Evolutionary conservation across 2,329 filamentous ascomycete species (phyloP).

Genomic region (Fusarium sp.): DNA sequence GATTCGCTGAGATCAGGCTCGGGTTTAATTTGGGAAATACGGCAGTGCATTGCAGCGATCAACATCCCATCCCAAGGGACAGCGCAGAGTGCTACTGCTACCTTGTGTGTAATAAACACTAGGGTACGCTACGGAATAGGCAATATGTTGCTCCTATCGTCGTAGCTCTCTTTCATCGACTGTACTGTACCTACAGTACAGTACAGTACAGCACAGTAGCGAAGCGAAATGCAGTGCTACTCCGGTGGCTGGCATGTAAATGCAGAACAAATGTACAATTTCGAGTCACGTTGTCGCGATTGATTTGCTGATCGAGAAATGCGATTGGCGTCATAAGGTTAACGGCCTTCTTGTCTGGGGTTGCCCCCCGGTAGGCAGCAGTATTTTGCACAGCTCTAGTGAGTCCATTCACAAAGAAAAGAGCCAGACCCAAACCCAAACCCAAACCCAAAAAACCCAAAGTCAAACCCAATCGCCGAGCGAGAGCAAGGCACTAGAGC

Average conservation of each 20-base stretch:
- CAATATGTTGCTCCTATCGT: background rate
- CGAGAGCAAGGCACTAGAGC: background rate
- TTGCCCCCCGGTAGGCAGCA: slow-evolving; percentile 29
- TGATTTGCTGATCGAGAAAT: background rate
- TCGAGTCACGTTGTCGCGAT: background rate
- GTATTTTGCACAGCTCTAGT: slow-evolving; percentile 8
- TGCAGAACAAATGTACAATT: background rate
- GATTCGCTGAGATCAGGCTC: slow-evolving; percentile 6
- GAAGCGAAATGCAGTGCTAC: slow-evolving; percentile 23
- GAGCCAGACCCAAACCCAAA: slow-evolving; percentile 2
- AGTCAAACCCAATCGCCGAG: slow-evolving; percentile 2
- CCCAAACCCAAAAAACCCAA: slow-evolving; percentile 5
- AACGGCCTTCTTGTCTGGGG: slow-evolving; percentile 29
- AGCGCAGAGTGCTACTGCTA: slow-evolving; percentile 22
- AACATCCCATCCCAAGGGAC: background rate
- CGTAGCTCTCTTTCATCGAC: background rate
- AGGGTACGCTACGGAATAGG: background rate
- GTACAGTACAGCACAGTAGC: no score
- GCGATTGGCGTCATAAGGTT: slow-evolving; percentile 18
- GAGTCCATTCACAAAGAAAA: slow-evolving; percentile 15
- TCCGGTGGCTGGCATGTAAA: background rate
- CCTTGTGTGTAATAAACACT: background rate
- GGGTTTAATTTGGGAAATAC: slow-evolving; percentile 26
- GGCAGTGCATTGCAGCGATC: slow-evolving; percentile 1
- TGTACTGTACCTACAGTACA: background rate